A percentile compares a stretch with the other conserved stretches of the same genome.
Conservation (phyloP, 2,329 filamentous ascomycete species). For the Colletotrichum sp. region DNA sequence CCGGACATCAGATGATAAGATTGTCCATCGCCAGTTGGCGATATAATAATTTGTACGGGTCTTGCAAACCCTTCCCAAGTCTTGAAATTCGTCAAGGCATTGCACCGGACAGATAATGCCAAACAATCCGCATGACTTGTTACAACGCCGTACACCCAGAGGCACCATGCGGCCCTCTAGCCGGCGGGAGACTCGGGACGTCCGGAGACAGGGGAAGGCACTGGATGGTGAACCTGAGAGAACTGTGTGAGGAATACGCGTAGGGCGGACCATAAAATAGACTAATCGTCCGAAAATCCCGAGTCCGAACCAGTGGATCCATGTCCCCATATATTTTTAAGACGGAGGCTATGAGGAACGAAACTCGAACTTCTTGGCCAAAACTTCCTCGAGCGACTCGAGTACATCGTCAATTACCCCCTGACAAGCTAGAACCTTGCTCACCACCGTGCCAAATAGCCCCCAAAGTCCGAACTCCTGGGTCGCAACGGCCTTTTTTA, state of each 20-base stretch:
- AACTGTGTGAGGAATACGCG: not conserved
- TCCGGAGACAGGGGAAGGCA: not conserved
- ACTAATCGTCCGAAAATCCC: not conserved
- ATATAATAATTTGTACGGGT: not conserved
- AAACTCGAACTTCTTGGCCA: constrained; percentile 14
- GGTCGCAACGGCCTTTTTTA: not conserved
- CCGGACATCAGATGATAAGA: not conserved
- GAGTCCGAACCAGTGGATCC: not conserved
- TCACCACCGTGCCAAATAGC: not conserved
- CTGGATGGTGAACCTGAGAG: not conserved
- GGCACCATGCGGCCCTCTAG: not conserved
- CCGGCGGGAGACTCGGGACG: not conserved
- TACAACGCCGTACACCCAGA: not conserved
- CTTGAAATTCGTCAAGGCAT: not conserved
- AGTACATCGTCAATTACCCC: not conserved
- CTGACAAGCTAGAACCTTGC: not conserved
- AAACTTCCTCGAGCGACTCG: constrained; percentile 5
- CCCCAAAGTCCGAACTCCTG: not conserved
- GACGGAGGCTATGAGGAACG: not conserved
- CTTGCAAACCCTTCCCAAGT: not conserved
- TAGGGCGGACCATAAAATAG: not conserved
- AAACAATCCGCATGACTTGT: not conserved
- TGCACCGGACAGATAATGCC: not conserved
- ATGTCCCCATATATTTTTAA: constrained; percentile 1
- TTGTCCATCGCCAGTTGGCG: not conserved